phyloP scores from a whole-genome alignment of 495 filamentous ascomycete species.

The Penicillium coprophilum region DNA sequence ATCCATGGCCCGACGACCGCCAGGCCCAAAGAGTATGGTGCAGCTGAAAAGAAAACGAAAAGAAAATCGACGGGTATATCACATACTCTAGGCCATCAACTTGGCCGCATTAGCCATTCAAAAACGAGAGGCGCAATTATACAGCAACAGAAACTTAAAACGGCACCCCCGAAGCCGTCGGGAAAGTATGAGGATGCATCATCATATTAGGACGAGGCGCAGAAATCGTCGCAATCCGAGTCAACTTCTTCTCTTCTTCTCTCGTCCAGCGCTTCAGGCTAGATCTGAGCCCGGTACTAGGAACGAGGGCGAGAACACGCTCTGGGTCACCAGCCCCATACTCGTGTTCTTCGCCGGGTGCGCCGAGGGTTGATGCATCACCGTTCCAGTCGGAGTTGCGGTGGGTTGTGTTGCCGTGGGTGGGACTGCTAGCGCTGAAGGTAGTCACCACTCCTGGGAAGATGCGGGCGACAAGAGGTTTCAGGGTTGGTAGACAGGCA shows the following conservation, averaged over 20 bases:
- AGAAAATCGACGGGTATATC: neutral
- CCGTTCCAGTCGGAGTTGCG: conserved; percentile 34
- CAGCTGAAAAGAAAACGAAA: neutral
- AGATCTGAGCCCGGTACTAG: conserved; percentile 17
- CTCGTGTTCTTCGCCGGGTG: conserved; percentile 36
- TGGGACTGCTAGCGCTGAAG: conserved; percentile 22
- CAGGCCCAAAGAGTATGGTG: neutral
- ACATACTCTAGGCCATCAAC: neutral
- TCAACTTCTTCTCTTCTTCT: conserved; percentile 12
- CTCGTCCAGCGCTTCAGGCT: neutral
- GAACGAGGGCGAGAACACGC: conserved; percentile 25
- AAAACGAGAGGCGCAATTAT: neutral
- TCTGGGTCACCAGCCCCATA: conserved; percentile 32
- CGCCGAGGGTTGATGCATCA: conserved; percentile 35
- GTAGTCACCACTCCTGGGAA: conserved; percentile 36
- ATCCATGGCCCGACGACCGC: neutral
- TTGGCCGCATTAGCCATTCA: neutral
- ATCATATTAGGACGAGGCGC: conserved; percentile 8
- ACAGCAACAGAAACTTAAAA: neutral
- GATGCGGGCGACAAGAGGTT: conserved; percentile 64
- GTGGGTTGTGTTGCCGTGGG: conserved; percentile 19
- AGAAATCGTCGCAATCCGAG: conserved; percentile 6
- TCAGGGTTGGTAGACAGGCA: conserved; percentile 83
- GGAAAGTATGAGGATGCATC: neutral
- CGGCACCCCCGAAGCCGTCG: neutral